A percentile compares a stretch with the other conserved stretches of the same genome.
These are phyloP conservation scores for Lasiodiplodia sp. DNA, from an alignment of 2,329 filamentous ascomycete species.

Conservation along the genomic window DNA sequence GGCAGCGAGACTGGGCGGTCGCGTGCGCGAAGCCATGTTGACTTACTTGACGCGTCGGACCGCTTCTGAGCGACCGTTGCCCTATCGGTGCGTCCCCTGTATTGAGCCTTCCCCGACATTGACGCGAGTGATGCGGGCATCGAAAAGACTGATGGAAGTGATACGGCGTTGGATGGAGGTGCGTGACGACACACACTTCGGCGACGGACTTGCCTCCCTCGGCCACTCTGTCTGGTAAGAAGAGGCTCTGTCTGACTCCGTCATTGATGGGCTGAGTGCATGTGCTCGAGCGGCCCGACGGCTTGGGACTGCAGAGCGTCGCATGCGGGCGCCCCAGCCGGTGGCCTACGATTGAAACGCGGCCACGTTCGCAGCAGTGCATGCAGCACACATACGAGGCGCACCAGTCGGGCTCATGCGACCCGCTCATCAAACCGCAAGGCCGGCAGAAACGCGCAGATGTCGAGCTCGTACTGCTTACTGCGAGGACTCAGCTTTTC, in stretches of 20 bases:
- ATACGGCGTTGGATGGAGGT: neutral
- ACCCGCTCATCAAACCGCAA: neutral
- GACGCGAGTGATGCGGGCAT: neutral
- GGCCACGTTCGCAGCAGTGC: slow-evolving; percentile 7
- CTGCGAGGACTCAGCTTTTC: neutral
- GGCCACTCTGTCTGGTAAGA: neutral
- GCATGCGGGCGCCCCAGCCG: neutral
- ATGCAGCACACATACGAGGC: slow-evolving; percentile 4
- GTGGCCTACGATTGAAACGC: neutral
- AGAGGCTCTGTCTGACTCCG: neutral
- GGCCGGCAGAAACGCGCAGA: neutral
- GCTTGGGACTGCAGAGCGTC: neutral
- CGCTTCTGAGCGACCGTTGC: neutral
- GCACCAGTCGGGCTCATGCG: neutral
- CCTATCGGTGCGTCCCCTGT: neutral
- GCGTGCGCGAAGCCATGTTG: neutral
- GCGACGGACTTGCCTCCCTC: neutral
- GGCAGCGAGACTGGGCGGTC: neutral
- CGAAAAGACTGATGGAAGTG: neutral
- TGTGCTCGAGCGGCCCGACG: neutral
- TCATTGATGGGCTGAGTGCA: neutral
- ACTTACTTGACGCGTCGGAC: neutral
- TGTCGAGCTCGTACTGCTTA: neutral
- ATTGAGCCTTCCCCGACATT: neutral
- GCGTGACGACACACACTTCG: neutral